phyloP scores from a whole-genome alignment of 768 basidiomycete genomes.

The Gymnopilus junonius region DNA sequence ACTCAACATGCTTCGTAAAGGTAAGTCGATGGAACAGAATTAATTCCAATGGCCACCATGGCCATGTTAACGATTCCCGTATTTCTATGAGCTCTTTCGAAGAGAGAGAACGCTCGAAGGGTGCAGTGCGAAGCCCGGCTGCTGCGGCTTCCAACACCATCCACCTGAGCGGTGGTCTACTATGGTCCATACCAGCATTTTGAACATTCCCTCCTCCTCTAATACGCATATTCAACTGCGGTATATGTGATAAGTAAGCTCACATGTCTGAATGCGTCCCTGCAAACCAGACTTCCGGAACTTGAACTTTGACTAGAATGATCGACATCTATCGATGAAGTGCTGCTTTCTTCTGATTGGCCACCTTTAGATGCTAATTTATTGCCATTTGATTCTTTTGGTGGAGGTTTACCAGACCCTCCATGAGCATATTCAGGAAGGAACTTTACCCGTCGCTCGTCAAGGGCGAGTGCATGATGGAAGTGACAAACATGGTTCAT shows the following conservation, averaged over 20 bases:
- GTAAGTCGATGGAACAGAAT: conserved; percentile 11
- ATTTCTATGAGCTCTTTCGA: conserved; percentile 13
- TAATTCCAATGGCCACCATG: conserved; percentile 24
- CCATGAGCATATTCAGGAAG: conserved; percentile 44
- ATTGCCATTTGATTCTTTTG: too few species aligned
- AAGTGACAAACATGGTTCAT: conserved; percentile 42
- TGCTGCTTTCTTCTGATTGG: too few species aligned
- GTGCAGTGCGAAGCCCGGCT: conserved; percentile 16
- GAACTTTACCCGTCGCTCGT: conserved; percentile 52
- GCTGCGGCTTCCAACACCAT: conserved; percentile 27
- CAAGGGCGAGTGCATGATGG: conserved; percentile 51
- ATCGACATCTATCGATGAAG: too few species aligned
- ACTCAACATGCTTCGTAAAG: too few species aligned
- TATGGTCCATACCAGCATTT: conserved; percentile 23
- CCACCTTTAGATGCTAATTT: too few species aligned
- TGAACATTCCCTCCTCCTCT: conserved; percentile 24
- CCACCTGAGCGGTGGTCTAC: conserved; percentile 27
- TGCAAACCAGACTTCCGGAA: too few species aligned
- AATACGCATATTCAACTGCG: too few species aligned
- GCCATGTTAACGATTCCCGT: conserved; percentile 22
- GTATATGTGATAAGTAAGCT: too few species aligned
- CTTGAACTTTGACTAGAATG: too few species aligned
- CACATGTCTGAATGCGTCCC: too few species aligned
- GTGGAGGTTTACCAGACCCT: background rate
- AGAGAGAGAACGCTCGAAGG: conserved; percentile 9